These are phyloP conservation scores for Rhodotorula sp. DNA, from an alignment of 1,284 basidiomycete species.

Conservation along the genomic window DNA sequence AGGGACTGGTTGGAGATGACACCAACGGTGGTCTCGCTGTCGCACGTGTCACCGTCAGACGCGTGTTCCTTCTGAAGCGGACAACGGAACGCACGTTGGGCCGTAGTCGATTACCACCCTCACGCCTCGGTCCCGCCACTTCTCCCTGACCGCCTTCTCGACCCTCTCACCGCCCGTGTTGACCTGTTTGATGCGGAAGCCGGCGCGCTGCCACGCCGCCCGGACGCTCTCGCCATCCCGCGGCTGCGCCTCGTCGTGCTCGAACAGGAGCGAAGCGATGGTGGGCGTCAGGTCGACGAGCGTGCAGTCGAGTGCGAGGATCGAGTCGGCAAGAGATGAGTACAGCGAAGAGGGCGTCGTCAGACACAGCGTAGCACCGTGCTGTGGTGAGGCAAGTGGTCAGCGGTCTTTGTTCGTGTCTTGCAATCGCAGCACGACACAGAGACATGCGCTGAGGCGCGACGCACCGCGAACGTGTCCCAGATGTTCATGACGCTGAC, in stretches of 20 bases:
- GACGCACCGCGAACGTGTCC: conserved; percentile 39
- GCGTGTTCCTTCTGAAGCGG: too few species aligned
- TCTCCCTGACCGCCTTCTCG: conserved; percentile 38
- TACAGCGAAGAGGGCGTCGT: conserved; percentile 39
- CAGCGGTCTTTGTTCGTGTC: not conserved
- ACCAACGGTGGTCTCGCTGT: conserved; percentile 45
- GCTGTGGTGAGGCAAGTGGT: conserved; percentile 7
- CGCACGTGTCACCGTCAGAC: not conserved
- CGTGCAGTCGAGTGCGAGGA: conserved; percentile 38
- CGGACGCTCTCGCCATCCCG: conserved; percentile 19
- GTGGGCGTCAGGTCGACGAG: conserved; percentile 45
- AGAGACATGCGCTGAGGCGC: not conserved
- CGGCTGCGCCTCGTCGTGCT: conserved; percentile 39
- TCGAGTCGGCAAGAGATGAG: conserved; percentile 37
- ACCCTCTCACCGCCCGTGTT: conserved; percentile 46
- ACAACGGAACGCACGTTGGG: conserved; percentile 32
- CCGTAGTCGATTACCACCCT: conserved; percentile 45
- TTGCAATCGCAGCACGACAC: not conserved
- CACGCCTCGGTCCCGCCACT: conserved; percentile 42
- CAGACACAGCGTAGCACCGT: conserved; percentile 44
- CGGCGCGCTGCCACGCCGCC: conserved; percentile 31
- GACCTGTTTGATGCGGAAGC: conserved; percentile 37
- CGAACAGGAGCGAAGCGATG: conserved; percentile 38
- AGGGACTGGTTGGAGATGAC: conserved; percentile 38
- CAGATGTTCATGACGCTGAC: conserved; percentile 45